phyloP scores from a whole-genome alignment of 352 stramenopile genomes.

The Globisporangium abappressorium region DNA sequence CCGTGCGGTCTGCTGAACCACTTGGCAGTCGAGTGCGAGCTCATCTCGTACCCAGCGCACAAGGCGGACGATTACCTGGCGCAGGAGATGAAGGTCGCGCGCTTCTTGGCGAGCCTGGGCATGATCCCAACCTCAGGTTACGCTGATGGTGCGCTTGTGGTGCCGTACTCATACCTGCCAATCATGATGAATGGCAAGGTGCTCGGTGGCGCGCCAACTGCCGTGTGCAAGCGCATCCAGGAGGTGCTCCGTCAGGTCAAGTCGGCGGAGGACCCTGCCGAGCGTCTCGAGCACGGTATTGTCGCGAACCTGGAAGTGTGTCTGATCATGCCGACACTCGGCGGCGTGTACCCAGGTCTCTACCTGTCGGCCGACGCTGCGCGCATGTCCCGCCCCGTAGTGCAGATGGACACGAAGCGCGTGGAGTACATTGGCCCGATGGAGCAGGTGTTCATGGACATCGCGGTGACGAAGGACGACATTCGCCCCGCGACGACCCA shows the following conservation, averaged over 20 bases:
- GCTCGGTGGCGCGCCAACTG: conserved; percentile 85
- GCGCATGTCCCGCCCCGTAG: conserved; percentile 92
- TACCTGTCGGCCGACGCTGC: conserved; percentile 97
- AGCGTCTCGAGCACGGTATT: conserved; percentile 66
- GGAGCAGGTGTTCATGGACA: conserved; percentile 98
- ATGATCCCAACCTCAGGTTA: conserved; percentile 84
- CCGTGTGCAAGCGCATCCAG: conserved; percentile 86
- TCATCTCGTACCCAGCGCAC: conserved; percentile 79
- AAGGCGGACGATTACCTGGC: conserved; percentile 67
- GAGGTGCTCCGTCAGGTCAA: conserved; percentile 70
- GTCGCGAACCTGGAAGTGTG: conserved; percentile 81
- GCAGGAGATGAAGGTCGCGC: conserved; percentile 73
- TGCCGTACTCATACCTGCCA: conserved; percentile 91
- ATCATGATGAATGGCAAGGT: conserved; percentile 97
- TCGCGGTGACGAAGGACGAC: conserved; percentile 95
- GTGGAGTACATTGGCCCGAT: conserved; percentile 98
- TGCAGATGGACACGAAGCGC: conserved; percentile 87
- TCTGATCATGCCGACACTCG: conserved; percentile 71
- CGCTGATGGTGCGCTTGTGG: conserved; percentile 75
- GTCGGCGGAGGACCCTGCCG: conserved; percentile 36
- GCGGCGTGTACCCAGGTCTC: conserved; percentile 96
- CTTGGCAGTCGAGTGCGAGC: conserved; percentile 91
- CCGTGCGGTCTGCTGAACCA: conserved; percentile 99
- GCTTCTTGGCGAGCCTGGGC: conserved; percentile 71
- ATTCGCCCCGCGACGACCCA: conserved; percentile 96